Evolutionary conservation across 768 basidiomycete species (phyloP).

Genomic region (Melanogaster broomeanus): DNA sequence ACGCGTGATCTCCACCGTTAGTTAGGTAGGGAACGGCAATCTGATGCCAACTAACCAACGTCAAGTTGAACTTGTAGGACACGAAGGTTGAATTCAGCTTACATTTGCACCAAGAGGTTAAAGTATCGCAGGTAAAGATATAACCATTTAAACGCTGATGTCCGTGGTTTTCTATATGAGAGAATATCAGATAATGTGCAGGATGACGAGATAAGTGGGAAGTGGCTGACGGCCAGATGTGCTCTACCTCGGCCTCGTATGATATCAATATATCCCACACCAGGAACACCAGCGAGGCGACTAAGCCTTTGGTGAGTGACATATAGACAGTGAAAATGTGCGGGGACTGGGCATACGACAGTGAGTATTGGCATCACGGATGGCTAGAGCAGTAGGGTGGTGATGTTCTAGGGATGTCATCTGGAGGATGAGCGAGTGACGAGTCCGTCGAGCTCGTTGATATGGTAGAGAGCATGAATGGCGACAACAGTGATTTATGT

Average conservation of each 20-base stretch:
- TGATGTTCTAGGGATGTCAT: background rate
- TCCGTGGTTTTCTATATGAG: conserved; percentile 16
- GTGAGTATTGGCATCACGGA: background rate
- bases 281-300: conserved; percentile 25
- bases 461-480: too few species aligned
- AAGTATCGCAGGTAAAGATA: conserved; percentile 8
- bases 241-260: conserved; percentile 24
- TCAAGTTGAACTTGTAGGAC: background rate
- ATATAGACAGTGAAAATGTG: background rate
- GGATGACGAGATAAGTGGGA: background rate
- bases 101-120: conserved; percentile 4
- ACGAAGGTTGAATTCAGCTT: background rate
- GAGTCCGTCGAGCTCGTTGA: background rate
- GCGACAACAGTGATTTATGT: too few species aligned
- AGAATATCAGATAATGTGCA: background rate
- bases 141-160: conserved; percentile 20
- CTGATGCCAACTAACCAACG: conserved; percentile 6
- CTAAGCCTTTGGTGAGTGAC: conserved; percentile 5
- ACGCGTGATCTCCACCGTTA: conserved; percentile 6
- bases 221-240: conserved; percentile 33
- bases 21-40: conserved; percentile 6
- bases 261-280: conserved; percentile 30
- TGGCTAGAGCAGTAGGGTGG: background rate
- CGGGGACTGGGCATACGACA: background rate
- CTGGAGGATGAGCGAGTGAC: background rate